phyloP scores from a whole-genome alignment of 768 basidiomycete genomes.

The Termitomyces heimii region DNA sequence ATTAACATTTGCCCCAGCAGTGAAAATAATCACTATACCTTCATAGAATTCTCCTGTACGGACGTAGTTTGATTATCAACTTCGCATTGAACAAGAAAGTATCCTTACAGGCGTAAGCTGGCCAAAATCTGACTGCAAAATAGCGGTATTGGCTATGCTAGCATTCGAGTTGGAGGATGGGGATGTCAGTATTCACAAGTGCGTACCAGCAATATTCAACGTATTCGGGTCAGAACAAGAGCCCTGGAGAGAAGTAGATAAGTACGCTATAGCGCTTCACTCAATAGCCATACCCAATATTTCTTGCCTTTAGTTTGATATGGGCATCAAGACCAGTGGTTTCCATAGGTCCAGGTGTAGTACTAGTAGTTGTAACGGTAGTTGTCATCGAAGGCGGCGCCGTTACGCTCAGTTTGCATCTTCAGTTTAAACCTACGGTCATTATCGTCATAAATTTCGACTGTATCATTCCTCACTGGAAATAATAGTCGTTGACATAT shows the following conservation, averaged over 20 bases:
- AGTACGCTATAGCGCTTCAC: background rate
- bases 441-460: background rate
- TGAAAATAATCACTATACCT: background rate
- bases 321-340: background rate
- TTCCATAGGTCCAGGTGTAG: background rate
- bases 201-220: background rate
- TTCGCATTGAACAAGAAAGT: background rate
- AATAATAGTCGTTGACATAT: background rate
- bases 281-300: background rate
- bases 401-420: background rate
- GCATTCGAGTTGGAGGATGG: background rate
- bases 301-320: background rate
- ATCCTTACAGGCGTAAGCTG: background rate
- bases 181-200: background rate
- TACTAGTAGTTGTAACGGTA: background rate
- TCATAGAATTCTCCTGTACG: background rate
- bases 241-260: background rate
- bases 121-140: background rate
- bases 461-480: background rate
- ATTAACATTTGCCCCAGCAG: background rate
- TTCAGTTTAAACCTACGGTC: background rate
- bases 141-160: background rate
- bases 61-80: background rate
- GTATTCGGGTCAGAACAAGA: background rate
- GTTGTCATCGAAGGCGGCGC: background rate